Evolutionary conservation across 2,329 filamentous ascomycete genomes (phyloP), one percentile per base, ranked within the genome.

Genomic region (Balansia obtecta): DNA sequence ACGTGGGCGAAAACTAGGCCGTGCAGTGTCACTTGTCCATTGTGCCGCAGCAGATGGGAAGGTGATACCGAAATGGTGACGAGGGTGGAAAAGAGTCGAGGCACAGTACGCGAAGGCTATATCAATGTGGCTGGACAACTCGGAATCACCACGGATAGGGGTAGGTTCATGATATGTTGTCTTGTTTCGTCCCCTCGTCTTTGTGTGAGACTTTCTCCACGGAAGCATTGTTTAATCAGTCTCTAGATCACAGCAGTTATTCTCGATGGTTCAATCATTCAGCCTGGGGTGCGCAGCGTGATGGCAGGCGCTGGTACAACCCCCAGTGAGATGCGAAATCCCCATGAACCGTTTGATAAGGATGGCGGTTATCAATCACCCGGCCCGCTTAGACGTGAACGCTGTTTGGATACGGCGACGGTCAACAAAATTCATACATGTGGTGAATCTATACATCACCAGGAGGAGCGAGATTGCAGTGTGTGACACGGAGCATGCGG

Each of bases 51-150:
- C 12, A 58, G 61, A 1, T 84, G 81, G 81, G 66, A 74, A 55
- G 70, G 66, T 1, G 72, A 74, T 18, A 46, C 55, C 32, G 64
- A 66, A 3, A 58, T 67, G 53, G 63, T 74, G 8, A 68, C 68
- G 37, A 68, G 65, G 34, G 70, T 77, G 22, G 66, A 65, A 45
- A 72, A 68, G 54, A 65, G 62, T 0, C 68, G 71, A 3, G 58
- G 59, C 5, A 53, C 65, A 0, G 69, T 68, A 22, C 58, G 59
- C 1, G 78, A 82, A 37, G 80, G 80, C 0, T 84, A 84, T 56
- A 66, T 82, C 45, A 83, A 83, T 59, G 73, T 84, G 3, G 79
- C 77, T 1, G 63, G 70, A 18, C 75, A 82, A 59, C 65, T 83
- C n/a, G 80, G 80, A 2, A 70, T 83, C 54, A 77, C 72, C 53